Evolutionary conservation across 805 yeast species (phyloP).

Genomic region (Wickerhamomyces silvicola): DNA sequence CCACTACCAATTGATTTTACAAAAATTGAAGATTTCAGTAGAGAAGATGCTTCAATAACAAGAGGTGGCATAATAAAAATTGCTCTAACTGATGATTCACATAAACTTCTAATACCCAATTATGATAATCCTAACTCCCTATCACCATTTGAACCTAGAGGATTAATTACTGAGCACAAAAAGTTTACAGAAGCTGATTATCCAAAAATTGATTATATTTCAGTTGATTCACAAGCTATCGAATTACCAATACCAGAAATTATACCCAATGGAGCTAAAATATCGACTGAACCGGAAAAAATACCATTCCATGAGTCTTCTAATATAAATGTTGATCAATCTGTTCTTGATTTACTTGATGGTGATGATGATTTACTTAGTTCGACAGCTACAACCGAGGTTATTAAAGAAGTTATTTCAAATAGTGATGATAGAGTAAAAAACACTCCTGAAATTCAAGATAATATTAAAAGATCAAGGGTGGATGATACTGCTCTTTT

Average conservation of each 20-base stretch:
- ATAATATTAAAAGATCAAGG: too few relatives aligned
- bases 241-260: too few relatives aligned
- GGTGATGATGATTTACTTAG: too few relatives aligned
- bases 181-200: not conserved
- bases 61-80: slow-evolving; percentile 3
- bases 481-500: too few relatives aligned
- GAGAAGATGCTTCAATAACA: not conserved
- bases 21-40: not conserved
- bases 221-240: not conserved
- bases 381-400: too few relatives aligned
- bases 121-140: too few relatives aligned
- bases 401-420: too few relatives aligned
- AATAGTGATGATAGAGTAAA: too few relatives aligned
- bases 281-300: not conserved
- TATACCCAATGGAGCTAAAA: not conserved
- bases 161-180: slow-evolving; percentile 1
- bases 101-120: not conserved
- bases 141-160: slow-evolving; percentile 1
- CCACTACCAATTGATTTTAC: slow-evolving; percentile 1
- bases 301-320: too few relatives aligned
- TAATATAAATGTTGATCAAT: slow-evolving; percentile 4
- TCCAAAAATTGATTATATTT: not conserved
- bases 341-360: slow-evolving; percentile 3
- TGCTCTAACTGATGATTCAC: not conserved
- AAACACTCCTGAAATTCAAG: too few relatives aligned